Evolutionary conservation across 495 filamentous ascomycete species (phyloP), one percentile per base, ranked within the genome.

Genomic region (Chaetomium tenue): DNA sequence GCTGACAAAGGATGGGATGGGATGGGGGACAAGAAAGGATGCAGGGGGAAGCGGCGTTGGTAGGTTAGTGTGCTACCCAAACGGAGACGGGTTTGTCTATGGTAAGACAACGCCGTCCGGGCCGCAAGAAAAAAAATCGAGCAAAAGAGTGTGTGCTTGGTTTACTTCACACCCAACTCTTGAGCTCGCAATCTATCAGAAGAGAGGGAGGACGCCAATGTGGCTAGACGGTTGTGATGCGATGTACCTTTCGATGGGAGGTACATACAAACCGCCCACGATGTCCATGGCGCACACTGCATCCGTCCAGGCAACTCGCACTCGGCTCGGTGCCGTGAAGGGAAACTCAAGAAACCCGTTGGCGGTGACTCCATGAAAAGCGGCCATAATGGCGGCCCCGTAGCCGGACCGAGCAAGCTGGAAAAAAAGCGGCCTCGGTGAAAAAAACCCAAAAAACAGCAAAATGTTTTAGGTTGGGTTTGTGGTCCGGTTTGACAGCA

Each of bases 1-100:
- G 33, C 33, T 37, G 33, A 37, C 33, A 37, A 37, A 37, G 30
- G 22, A 26, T 25, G 5, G 2, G 23, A 16, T 15, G 16, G 13
- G 53, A 15, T 40, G 5, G 6, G 6, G 7, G 2, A 30, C 28
- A 30, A 30, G 28, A 30, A 30, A 6, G 12, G 5, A 39, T 4
- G 16, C 30, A 56, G 9, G 26, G 52, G 52, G 33, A 40, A 56
- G 53, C 53, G 53, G 53, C 53, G 30, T 13, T 12, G 51, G 26
- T 3, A n/a, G 22, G 39, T 30, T n/a, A 23, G 9, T 47, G 44
- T 47, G n/a, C 44, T 47, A 16, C 44, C 15, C 44, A 47, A 47
- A 47, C 44, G 3, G 13, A 11, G 33, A 6, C 33, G 33, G 11
- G 33, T 37, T 37, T 37, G 33, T 37, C 8, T 1, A 37, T 8